These are phyloP conservation scores for Trichophyton schoenleinii DNA, from an alignment of 2,329 filamentous ascomycete genomes.

Conservation along the genomic window DNA sequence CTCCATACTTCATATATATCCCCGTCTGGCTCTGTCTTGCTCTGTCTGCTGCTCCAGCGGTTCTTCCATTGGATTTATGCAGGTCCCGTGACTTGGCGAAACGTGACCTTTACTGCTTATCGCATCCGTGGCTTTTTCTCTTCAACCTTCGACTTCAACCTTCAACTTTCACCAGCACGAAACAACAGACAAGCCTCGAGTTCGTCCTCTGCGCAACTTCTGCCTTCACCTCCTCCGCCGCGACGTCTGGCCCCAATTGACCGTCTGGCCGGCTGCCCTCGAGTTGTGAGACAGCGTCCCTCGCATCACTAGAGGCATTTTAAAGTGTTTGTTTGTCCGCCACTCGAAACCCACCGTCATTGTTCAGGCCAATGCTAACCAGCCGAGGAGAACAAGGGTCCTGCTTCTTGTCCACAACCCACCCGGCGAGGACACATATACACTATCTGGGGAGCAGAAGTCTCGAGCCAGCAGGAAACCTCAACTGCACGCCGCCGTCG, in stretches of 20 bases:
- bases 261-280: neutral
- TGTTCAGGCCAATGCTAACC: neutral
- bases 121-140: neutral
- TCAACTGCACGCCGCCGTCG: too few relatives aligned
- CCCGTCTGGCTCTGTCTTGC: neutral
- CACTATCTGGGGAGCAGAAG: neutral
- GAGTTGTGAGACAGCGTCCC: neutral
- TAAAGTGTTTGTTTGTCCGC: conserved; percentile 1
- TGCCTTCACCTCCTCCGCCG: neutral
- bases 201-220: neutral
- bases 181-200: neutral
- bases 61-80: neutral
- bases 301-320: neutral
- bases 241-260: neutral
- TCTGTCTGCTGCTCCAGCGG: neutral
- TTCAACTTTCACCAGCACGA: neutral
- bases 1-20: neutral
- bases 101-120: neutral
- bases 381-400: neutral
- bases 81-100: neutral
- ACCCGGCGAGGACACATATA: neutral
- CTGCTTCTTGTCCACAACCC: neutral
- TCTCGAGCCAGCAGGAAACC: neutral
- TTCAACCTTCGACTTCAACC: neutral
- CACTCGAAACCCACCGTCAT: conserved; percentile 2